Conservation (phyloP, 257 asterid genomes). For the Plantago elongata region DNA sequence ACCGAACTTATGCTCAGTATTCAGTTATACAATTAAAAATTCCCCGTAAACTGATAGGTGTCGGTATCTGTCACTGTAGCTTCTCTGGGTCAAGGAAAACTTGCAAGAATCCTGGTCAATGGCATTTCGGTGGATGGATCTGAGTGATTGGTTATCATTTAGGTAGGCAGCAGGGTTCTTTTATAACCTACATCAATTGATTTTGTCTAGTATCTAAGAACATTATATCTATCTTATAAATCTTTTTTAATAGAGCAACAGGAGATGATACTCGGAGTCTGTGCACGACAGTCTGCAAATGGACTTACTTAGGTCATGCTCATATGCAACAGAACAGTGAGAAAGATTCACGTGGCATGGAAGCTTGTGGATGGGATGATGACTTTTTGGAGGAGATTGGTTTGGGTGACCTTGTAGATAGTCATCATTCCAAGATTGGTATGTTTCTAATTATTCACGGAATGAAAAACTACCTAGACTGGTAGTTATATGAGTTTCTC, state of each 20-base stretch:
- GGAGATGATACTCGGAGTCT: conserved; percentile 98
- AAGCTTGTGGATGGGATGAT: conserved; percentile 99
- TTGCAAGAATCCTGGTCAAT: conserved; percentile 87
- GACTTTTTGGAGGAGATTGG: conserved; percentile 96
- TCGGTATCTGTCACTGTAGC: conserved; percentile 47
- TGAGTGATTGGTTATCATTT: conserved; percentile 95
- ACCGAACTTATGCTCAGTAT: conserved; percentile 7
- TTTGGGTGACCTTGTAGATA: conserved; percentile 84
- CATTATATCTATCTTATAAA: conserved; percentile 9
- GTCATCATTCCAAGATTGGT: conserved; percentile 97
- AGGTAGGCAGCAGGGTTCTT: conserved; percentile 39
- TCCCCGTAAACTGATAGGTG: conserved; percentile 19
- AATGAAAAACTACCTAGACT: no score
- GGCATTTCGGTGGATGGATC: conserved; percentile 96
- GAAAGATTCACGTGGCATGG: conserved; percentile 73
- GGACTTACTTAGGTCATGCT: conserved; percentile 98
- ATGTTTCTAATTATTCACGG: conserved; percentile 19
- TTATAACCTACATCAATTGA: conserved; percentile 8
- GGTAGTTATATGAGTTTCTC: no score
- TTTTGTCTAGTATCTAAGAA: background rate
- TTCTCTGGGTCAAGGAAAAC: conserved; percentile 96
- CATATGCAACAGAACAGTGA: conserved; percentile 82
- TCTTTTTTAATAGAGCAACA: conserved; percentile 59
- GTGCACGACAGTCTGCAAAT: conserved; percentile 97
- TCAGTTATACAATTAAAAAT: conserved; percentile 9